Percentiles rank a stretch among this genome's conserved stretches.
These are phyloP conservation scores for Saccharomycopsis sp. DNA, from an alignment of 805 yeast species.

Conservation along the genomic window DNA sequence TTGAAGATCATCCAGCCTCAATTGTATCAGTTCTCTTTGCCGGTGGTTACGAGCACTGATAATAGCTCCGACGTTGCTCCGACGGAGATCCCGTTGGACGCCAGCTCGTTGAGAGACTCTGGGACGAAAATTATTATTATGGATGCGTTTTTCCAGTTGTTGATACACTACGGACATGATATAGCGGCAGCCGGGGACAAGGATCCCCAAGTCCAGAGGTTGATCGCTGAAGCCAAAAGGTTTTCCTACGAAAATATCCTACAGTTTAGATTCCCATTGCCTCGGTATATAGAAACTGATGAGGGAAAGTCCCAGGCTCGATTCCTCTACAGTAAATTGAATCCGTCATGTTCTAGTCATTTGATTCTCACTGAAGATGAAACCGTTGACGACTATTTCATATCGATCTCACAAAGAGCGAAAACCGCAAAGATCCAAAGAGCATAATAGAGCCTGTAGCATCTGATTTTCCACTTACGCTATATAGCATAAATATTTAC, in stretches of 20 bases:
- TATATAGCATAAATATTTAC: no score
- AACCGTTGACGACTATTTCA: not conserved
- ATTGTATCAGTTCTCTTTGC: not conserved
- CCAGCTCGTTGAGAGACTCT: conserved; percentile 15
- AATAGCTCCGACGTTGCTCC: not conserved
- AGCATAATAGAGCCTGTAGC: not conserved
- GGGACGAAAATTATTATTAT: conserved; percentile 23
- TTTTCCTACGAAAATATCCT: not conserved
- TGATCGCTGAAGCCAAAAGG: not conserved
- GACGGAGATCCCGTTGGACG: conserved; percentile 15
- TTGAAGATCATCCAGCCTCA: conserved; percentile 8
- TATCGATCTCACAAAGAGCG: not conserved
- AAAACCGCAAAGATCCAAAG: not conserved
- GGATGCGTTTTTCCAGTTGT: conserved; percentile 25
- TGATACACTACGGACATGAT: conserved; percentile 24
- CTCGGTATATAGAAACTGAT: conserved; percentile 42
- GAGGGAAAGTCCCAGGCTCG: conserved; percentile 47
- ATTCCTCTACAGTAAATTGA: conserved; percentile 40
- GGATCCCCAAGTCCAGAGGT: conserved; percentile 23
- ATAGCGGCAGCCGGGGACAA: conserved; percentile 29
- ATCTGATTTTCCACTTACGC: no score
- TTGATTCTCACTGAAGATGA: not conserved
- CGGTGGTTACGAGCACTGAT: not conserved
- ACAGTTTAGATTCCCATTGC: conserved; percentile 31
- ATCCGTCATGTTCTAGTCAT: conserved; percentile 27